These are phyloP conservation scores for Athelia sp. DNA, from an alignment of 1,284 basidiomycete genomes.

Conservation along the genomic window DNA sequence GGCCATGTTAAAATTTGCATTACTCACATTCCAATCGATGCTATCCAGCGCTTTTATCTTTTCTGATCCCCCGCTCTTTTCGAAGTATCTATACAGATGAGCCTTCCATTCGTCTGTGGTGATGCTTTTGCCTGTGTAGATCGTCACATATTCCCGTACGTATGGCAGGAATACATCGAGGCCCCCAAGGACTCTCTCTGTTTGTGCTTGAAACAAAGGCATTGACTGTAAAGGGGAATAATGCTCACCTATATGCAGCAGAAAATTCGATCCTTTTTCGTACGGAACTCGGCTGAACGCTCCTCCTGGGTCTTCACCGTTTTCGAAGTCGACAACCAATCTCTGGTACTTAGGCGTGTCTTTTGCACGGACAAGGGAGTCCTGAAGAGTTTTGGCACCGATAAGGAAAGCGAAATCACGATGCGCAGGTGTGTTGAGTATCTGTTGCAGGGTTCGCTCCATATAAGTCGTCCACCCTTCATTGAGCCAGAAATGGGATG, in stretches of 20 bases:
- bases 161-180: constrained; percentile 84
- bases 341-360: constrained; percentile 75
- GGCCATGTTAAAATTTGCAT: constrained; percentile 1
- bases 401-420: constrained; percentile 81
- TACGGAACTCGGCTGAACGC: constrained; percentile 71
- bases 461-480: constrained; percentile 95
- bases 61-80: constrained; percentile 45
- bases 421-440: constrained; percentile 72
- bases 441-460: constrained; percentile 78
- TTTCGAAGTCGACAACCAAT: constrained; percentile 79
- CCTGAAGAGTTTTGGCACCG: constrained; percentile 69
- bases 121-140: constrained; percentile 79
- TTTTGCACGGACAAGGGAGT: constrained; percentile 64
- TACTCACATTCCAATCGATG: constrained; percentile 71
- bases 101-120: constrained; percentile 86
- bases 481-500: constrained; percentile 88
- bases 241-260: constrained; percentile 56
- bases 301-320: constrained; percentile 85
- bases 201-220: neutral
- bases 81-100: constrained; percentile 79
- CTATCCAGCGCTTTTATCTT: constrained; percentile 67
- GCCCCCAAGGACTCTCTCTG: constrained; percentile 82
- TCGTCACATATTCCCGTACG: constrained; percentile 74
- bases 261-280: constrained; percentile 73
- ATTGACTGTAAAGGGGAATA: neutral